These are phyloP conservation scores for Saccharata proteae DNA, from an alignment of 2,329 filamentous ascomycete genomes.

Conservation along the genomic window DNA sequence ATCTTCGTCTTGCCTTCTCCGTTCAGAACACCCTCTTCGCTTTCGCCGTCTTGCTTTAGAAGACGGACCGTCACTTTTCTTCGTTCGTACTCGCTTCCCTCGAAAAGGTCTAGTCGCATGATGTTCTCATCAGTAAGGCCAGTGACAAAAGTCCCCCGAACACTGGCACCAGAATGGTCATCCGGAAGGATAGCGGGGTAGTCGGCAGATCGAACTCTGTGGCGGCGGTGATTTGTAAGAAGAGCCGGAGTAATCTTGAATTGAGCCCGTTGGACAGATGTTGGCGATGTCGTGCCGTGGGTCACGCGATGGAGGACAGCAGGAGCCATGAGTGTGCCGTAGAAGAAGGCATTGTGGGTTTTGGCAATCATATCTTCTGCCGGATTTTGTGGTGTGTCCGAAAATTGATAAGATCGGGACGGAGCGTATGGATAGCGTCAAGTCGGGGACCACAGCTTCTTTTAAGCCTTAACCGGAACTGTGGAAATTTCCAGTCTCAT, in stretches of 20 bases:
- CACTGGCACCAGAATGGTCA: conserved; percentile 30
- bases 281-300: conserved; percentile 45
- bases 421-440: too few relatives aligned
- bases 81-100: conserved; percentile 62
- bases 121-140: conserved; percentile 72
- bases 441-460: too few relatives aligned
- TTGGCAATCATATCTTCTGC: too few relatives aligned
- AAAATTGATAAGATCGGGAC: too few relatives aligned
- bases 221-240: conserved; percentile 60
- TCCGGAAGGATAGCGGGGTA: conserved; percentile 63
- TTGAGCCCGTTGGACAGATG: conserved; percentile 35
- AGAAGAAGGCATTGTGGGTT: conserved; percentile 49
- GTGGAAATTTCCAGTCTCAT: too few relatives aligned
- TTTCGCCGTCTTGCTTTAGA: conserved; percentile 14
- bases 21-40: conserved; percentile 11
- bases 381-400: too few relatives aligned
- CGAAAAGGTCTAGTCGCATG: conserved; percentile 64
- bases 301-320: conserved; percentile 78
- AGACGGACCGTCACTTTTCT: conserved; percentile 34
- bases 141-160: conserved; percentile 62
- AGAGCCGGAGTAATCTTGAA: conserved; percentile 62
- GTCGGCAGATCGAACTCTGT: conserved; percentile 56
- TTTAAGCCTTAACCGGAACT: too few relatives aligned
- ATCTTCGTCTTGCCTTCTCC: conserved; percentile 16
- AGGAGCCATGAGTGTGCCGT: conserved; percentile 67